A percentile compares a stretch with the other conserved stretches of the same genome.
Conservation (phyloP, 768 basidiomycete species). For the Hemileccinum impolitum region DNA sequence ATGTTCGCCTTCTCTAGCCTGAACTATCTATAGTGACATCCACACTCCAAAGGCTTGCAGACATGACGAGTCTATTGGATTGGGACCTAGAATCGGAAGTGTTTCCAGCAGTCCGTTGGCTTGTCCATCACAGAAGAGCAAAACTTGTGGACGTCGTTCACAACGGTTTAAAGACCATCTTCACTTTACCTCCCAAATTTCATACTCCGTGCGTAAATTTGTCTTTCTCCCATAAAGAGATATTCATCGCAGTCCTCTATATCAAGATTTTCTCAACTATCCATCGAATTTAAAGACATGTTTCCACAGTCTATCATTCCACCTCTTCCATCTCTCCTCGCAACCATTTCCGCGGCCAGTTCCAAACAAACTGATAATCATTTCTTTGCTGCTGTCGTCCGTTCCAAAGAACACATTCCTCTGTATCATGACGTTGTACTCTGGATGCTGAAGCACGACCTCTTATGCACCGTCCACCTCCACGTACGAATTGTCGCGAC, state of each 20-base stretch:
- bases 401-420: slow-evolving; percentile 60
- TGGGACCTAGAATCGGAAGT: slow-evolving; percentile 83
- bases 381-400: slow-evolving; percentile 78
- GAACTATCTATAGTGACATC: not conserved
- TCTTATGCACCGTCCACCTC: slow-evolving; percentile 82
- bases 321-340: slow-evolving; percentile 68
- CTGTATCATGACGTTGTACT: slow-evolving; percentile 79
- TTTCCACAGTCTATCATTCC: slow-evolving; percentile 65
- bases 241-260: not conserved
- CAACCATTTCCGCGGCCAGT: slow-evolving; percentile 67
- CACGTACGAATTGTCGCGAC: slow-evolving; percentile 83
- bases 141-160: slow-evolving; percentile 88
- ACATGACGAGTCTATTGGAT: slow-evolving; percentile 76
- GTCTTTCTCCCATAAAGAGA: not conserved
- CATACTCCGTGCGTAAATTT: slow-evolving; percentile 50
- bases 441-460: slow-evolving; percentile 88
- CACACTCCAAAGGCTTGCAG: slow-evolving; percentile 52
- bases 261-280: slow-evolving; percentile 38
- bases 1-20: slow-evolving; percentile 27
- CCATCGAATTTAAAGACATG: slow-evolving; percentile 54
- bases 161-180: slow-evolving; percentile 73
- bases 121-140: slow-evolving; percentile 87
- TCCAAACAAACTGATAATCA: slow-evolving; percentile 65
- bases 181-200: slow-evolving; percentile 67
- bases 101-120: slow-evolving; percentile 87